phyloP scores from a whole-genome alignment of 2,329 filamentous ascomycete genomes.

The Penicillium oxalicum region DNA sequence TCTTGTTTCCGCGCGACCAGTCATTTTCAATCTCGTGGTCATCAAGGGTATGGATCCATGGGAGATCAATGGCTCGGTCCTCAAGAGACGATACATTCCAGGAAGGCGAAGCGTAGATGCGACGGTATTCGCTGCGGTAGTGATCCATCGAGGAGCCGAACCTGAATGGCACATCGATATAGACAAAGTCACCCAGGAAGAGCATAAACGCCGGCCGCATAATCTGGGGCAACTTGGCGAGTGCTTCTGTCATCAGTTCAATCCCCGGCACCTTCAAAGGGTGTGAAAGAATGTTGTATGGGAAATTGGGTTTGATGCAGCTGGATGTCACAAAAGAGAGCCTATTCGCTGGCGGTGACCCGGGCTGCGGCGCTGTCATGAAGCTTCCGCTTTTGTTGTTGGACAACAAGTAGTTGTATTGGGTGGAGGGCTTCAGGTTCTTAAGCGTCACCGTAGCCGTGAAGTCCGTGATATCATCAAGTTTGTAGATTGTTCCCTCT shows the following conservation, averaged over 20 bases:
- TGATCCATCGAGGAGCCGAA: slow-evolving; percentile 67
- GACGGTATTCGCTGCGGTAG: slow-evolving; percentile 86
- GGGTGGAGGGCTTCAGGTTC: slow-evolving; percentile 62
- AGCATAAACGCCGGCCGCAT: slow-evolving; percentile 52
- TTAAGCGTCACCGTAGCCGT: slow-evolving; percentile 65
- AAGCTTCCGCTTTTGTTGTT: slow-evolving; percentile 84
- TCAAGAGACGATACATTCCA: slow-evolving; percentile 62
- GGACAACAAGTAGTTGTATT: slow-evolving; percentile 78
- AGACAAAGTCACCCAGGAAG: slow-evolving; percentile 49
- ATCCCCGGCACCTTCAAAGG: slow-evolving; percentile 77
- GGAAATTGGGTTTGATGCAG: slow-evolving; percentile 86
- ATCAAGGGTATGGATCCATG: slow-evolving; percentile 95
- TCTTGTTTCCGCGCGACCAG: slow-evolving; percentile 71
- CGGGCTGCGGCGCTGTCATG: slow-evolving; percentile 65
- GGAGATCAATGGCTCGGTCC: slow-evolving; percentile 58
- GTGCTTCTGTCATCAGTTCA: slow-evolving; percentile 64
- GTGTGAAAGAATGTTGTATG: slow-evolving; percentile 79
- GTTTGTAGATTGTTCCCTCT: slow-evolving; percentile 58
- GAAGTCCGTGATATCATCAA: slow-evolving; percentile 74
- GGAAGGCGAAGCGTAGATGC: slow-evolving; percentile 91
- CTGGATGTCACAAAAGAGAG: slow-evolving; percentile 91
- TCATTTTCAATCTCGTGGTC: slow-evolving; percentile 97
- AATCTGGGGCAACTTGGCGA: slow-evolving; percentile 61
- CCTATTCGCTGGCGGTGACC: slow-evolving; percentile 57
- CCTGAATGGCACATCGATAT: slow-evolving; percentile 70